These are phyloP conservation scores for Lipomyces yamadae DNA, from an alignment of 805 yeast species.

Conservation along the genomic window DNA sequence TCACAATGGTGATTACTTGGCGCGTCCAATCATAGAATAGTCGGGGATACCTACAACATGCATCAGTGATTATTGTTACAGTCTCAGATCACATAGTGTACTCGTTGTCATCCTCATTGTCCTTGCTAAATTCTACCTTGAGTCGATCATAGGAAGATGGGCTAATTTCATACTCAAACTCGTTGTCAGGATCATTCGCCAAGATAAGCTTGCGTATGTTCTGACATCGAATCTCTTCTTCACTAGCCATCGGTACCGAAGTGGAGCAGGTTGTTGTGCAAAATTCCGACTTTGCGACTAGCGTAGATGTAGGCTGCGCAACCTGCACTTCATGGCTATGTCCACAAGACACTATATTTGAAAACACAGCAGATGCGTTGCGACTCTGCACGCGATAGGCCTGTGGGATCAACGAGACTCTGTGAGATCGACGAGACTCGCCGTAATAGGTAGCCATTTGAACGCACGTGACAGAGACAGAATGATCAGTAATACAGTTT, in stretches of 20 bases:
- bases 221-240: neutral
- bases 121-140: neutral
- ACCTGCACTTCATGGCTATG: neutral
- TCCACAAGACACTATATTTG: neutral
- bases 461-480: neutral
- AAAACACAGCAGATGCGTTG: neutral
- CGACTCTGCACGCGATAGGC: neutral
- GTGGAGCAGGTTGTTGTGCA: neutral
- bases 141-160: neutral
- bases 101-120: neutral
- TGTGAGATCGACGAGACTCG: neutral
- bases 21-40: neutral
- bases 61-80: neutral
- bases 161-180: neutral
- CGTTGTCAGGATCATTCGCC: neutral
- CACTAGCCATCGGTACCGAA: neutral
- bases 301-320: neutral
- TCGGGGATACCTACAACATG: neutral
- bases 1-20: neutral
- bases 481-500: neutral
- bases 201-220: neutral
- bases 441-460: neutral
- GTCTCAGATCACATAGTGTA: neutral
- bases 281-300: too few relatives aligned
- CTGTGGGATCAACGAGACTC: too few relatives aligned